Evolutionary conservation across 768 basidiomycete species (phyloP).

Genomic region (Mycena alexandri): DNA sequence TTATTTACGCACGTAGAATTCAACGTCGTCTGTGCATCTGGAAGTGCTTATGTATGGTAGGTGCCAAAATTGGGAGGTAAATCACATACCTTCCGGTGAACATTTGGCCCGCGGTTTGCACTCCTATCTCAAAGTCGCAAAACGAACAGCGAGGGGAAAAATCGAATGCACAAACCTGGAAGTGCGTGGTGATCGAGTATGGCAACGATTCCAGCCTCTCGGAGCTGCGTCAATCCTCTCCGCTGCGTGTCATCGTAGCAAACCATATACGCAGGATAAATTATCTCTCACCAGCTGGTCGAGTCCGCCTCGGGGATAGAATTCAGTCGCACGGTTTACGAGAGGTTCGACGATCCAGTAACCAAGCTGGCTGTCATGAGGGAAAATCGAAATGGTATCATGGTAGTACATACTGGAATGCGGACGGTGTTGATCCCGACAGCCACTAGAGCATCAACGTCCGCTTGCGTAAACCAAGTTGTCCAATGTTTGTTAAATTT

Average conservation of each 20-base stretch:
- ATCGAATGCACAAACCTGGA: slow-evolving; percentile 51
- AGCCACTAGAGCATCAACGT: slow-evolving; percentile 66
- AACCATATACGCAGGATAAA: neutral
- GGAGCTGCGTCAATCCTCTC: slow-evolving; percentile 71
- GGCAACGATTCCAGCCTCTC: slow-evolving; percentile 71
- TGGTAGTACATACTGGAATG: slow-evolving; percentile 66
- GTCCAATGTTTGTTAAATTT: slow-evolving; percentile 76
- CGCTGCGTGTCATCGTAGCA: slow-evolving; percentile 54
- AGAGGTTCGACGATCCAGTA: slow-evolving; percentile 86
- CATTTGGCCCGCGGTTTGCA: slow-evolving; percentile 68
- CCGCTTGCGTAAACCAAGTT: slow-evolving; percentile 77
- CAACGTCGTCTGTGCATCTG: slow-evolving; percentile 75
- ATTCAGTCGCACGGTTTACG: slow-evolving; percentile 71
- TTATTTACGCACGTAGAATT: slow-evolving; percentile 74
- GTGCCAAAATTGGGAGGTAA: neutral
- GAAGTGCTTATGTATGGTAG: slow-evolving; percentile 4
- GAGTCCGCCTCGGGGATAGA: slow-evolving; percentile 79
- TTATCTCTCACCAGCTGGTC: slow-evolving; percentile 63
- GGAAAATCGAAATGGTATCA: slow-evolving; percentile 5
- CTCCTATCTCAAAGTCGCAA: slow-evolving; percentile 60
- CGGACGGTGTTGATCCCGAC: slow-evolving; percentile 82
- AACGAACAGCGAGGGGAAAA: slow-evolving; percentile 50
- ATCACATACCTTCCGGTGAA: slow-evolving; percentile 75
- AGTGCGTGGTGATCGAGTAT: slow-evolving; percentile 75
- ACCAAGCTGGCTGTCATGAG: slow-evolving; percentile 64